Evolutionary conservation across 2,329 filamentous ascomycete species (phyloP).

Genomic region (Diaporthe vaccinii): DNA sequence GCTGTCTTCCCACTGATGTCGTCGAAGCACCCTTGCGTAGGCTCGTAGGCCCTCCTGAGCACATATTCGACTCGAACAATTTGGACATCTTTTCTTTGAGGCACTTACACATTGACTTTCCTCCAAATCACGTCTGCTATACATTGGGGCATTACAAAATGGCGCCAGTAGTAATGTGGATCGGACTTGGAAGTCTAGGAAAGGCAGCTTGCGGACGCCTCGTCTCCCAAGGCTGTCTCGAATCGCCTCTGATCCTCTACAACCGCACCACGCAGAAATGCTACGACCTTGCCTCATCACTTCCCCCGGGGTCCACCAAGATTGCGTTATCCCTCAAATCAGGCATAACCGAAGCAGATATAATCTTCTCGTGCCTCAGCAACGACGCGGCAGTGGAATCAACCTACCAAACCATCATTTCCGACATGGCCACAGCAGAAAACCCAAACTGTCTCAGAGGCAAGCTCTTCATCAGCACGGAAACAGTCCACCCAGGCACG

Average conservation of each 20-base stretch:
- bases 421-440: not conserved
- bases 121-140: not conserved
- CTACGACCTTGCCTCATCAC: not conserved
- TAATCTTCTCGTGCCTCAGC: conserved; percentile 28
- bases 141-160: not conserved
- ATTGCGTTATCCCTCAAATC: not conserved
- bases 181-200: conserved; percentile 22
- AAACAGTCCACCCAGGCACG: conserved; percentile 16
- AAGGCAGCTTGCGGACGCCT: conserved; percentile 3
- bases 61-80: not conserved
- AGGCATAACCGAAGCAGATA: conserved; percentile 1
- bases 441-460: not conserved
- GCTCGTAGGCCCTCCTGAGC: not conserved
- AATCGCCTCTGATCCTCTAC: conserved; percentile 4
- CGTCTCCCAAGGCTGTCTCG: not conserved
- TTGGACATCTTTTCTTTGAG: not conserved
- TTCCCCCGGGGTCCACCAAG: not conserved
- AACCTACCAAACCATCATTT: conserved; percentile 7
- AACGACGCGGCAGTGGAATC: not conserved
- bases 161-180: conserved; percentile 5
- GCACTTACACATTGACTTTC: no score
- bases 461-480: conserved; percentile 19
- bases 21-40: not conserved
- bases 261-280: not conserved
- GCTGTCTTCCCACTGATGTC: not conserved